Evolutionary conservation across 176 grass and related monocot species (phyloP).

Genomic region (Poa annua): DNA sequence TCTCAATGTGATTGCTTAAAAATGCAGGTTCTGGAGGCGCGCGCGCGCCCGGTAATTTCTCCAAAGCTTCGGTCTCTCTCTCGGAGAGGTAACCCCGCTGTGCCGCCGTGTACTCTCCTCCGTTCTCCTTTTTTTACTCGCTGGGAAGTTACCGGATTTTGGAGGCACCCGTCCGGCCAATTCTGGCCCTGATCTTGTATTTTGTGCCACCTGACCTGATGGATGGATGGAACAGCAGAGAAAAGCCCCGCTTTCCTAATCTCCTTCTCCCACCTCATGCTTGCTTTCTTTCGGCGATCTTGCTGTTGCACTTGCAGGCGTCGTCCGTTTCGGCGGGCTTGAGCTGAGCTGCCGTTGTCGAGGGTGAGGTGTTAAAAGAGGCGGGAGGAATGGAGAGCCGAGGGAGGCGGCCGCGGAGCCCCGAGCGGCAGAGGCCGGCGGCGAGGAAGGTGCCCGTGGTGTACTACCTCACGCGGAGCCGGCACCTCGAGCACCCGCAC

Average conservation of each 20-base stretch:
- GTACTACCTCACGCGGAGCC: slow-evolving; percentile 96
- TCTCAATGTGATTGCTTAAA: slow-evolving; percentile 20
- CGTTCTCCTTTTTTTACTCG: slow-evolving; percentile 8
- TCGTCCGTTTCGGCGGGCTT: background rate
- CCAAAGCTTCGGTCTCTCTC: background rate
- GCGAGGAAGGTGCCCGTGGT: slow-evolving; percentile 77
- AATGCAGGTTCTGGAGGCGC: slow-evolving; percentile 34
- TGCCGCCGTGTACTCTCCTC: background rate
- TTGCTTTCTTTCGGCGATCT: background rate
- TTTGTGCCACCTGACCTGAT: slow-evolving; percentile 36
- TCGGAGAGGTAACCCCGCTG: slow-evolving; percentile 42
- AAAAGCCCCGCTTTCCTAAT: background rate
- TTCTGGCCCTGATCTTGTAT: slow-evolving; percentile 39
- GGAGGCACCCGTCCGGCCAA: slow-evolving; percentile 16
- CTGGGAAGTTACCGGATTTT: slow-evolving; percentile 22
- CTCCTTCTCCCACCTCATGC: slow-evolving; percentile 26
- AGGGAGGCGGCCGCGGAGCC: slow-evolving; percentile 49
- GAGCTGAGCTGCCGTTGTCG: background rate
- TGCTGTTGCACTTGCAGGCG: slow-evolving; percentile 7
- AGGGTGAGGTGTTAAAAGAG: background rate
- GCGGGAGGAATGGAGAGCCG: slow-evolving; percentile 38
- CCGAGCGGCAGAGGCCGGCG: slow-evolving; percentile 43
- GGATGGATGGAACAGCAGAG: background rate
- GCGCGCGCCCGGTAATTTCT: slow-evolving; percentile 18
- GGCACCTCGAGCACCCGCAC: slow-evolving; percentile 97